Evolutionary conservation across 805 yeast genomes (phyloP).

Genomic region (Clavispora fructus): DNA sequence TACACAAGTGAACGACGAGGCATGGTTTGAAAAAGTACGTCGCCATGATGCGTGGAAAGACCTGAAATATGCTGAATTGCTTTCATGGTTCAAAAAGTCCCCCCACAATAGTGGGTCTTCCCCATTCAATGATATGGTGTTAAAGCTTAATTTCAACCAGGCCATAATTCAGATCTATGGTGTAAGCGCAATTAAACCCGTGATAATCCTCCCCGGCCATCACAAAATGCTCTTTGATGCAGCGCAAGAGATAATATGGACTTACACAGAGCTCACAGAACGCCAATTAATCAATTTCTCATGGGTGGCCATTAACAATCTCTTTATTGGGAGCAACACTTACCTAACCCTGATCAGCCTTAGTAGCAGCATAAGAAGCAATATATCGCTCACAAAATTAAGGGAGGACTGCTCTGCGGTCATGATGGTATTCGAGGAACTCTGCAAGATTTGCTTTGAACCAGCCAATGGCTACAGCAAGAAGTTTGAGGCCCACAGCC

Average conservation of each 20-base stretch:
- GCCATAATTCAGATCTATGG: constrained; percentile 8
- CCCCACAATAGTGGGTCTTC: not conserved
- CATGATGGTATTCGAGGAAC: constrained; percentile 3
- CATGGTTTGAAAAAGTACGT: not conserved
- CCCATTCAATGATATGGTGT: constrained; percentile 4
- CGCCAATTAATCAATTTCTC: constrained; percentile 8
- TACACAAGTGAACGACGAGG: not conserved
- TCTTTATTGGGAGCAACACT: constrained; percentile 6
- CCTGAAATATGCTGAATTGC: constrained; percentile 1
- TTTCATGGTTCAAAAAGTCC: constrained; percentile 3
- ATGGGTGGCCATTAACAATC: constrained; percentile 15
- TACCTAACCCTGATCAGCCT: constrained; percentile 9
- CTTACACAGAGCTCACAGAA: constrained; percentile 5
- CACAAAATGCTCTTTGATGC: constrained; percentile 5
- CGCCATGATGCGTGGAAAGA: constrained; percentile 5
- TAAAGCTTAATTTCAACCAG: constrained; percentile 10
- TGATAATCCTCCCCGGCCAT: constrained; percentile 3
- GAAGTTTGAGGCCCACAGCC: constrained; percentile 1
- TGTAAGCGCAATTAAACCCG: constrained; percentile 7
- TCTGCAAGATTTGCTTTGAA: constrained; percentile 3
- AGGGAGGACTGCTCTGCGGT: constrained; percentile 1
- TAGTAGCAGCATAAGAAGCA: not conserved
- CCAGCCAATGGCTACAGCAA: constrained; percentile 2
- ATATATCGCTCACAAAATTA: not conserved
- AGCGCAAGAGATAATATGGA: constrained; percentile 9